phyloP scores from a whole-genome alignment of 2,329 filamentous ascomycete genomes.

The Epichloe hybrida region DNA sequence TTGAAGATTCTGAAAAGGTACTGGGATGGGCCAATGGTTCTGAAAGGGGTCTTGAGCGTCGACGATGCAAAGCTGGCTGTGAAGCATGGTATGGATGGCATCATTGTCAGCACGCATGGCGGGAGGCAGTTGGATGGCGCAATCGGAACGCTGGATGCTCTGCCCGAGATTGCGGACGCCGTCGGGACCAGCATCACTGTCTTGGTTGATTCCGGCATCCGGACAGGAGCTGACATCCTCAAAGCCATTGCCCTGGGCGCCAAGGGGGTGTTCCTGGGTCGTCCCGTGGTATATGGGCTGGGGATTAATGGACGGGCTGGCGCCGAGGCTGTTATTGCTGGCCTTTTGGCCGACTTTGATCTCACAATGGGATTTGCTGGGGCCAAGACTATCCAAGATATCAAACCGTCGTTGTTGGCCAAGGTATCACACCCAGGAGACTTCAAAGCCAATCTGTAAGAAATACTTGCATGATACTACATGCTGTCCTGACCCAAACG shows the following conservation, averaged over 20 bases:
- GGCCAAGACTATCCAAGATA: constrained; percentile 28
- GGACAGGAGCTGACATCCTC: constrained; percentile 26
- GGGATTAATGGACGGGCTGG: constrained; percentile 27
- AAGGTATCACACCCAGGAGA: constrained; percentile 21
- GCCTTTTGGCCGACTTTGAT: constrained; percentile 30
- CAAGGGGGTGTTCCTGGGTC: constrained; percentile 28
- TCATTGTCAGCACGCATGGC: constrained; percentile 30
- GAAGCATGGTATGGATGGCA: constrained; percentile 23
- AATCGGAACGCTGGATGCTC: constrained; percentile 40
- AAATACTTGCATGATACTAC: too few species aligned
- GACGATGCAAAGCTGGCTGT: constrained; percentile 26
- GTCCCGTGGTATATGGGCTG: constrained; percentile 25
- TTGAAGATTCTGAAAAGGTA: constrained; percentile 41
- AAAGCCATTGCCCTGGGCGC: constrained; percentile 29
- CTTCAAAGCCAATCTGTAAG: constrained; percentile 17
- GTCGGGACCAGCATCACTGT: constrained; percentile 45
- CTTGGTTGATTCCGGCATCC: constrained; percentile 32
- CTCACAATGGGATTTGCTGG: constrained; percentile 42
- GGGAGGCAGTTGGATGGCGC: constrained; percentile 28
- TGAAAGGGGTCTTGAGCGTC: constrained; percentile 28
- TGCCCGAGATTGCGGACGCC: constrained; percentile 31
- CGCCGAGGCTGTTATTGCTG: constrained; percentile 39
- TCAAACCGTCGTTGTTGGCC: constrained; percentile 21
- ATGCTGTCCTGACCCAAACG: too few species aligned
- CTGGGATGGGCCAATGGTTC: constrained; percentile 41